Evolutionary conservation across 768 basidiomycete genomes (phyloP).

Genomic region (Agrocybe praecox): DNA sequence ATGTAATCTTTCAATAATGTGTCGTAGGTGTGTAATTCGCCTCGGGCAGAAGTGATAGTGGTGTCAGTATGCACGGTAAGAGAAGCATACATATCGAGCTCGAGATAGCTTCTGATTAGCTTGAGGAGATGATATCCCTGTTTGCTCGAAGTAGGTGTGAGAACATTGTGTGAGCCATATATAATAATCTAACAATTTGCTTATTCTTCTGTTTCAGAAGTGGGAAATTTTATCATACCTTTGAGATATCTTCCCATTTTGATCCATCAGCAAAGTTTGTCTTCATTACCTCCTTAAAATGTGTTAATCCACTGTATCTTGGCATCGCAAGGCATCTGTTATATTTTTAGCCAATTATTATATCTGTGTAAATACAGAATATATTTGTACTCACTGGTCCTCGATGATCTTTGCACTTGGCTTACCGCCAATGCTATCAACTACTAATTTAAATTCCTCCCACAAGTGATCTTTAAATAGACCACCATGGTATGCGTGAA

Average conservation of each 20-base stretch:
- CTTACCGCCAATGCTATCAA: slow-evolving; percentile 6
- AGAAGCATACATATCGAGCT: slow-evolving; percentile 28
- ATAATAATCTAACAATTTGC: slow-evolving; percentile 22
- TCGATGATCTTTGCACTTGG: slow-evolving; percentile 17
- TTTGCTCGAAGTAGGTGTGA: slow-evolving; percentile 5
- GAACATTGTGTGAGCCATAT: slow-evolving; percentile 25
- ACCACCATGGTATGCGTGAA: slow-evolving; percentile 33
- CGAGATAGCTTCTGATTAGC: slow-evolving; percentile 30
- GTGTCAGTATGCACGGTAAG: slow-evolving; percentile 33
- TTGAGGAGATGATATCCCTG: slow-evolving; percentile 27
- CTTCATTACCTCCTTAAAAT: slow-evolving; percentile 26
- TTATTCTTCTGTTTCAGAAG: neutral
- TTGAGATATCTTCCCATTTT: slow-evolving; percentile 34
- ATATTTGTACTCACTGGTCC: slow-evolving; percentile 21
- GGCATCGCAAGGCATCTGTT: slow-evolving; percentile 29
- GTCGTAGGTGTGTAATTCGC: slow-evolving; percentile 20
- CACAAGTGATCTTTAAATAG: slow-evolving; percentile 34
- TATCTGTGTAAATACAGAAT: neutral
- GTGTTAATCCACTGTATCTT: slow-evolving; percentile 32
- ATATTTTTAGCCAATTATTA: neutral
- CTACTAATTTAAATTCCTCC: slow-evolving; percentile 21
- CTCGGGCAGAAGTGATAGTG: slow-evolving; percentile 23
- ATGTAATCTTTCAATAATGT: slow-evolving; percentile 21
- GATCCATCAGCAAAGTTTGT: slow-evolving; percentile 13
- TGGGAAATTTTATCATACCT: slow-evolving; percentile 20